These are phyloP conservation scores for Fragaria vesca DNA, from an alignment of 306 rosid species.

Conservation along the genomic window DNA sequence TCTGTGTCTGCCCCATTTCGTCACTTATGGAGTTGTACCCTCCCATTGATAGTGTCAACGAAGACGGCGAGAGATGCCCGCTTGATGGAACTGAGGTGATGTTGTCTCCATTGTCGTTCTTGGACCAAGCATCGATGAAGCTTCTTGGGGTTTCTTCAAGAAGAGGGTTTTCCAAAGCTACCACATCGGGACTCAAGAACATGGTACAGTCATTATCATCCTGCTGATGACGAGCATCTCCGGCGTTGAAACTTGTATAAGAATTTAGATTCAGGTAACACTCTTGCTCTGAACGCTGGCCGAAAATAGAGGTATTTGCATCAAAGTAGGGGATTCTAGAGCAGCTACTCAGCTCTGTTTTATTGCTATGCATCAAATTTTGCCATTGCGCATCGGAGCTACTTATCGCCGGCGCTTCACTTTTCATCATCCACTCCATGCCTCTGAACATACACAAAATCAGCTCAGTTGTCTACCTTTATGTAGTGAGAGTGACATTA, in stretches of 20 bases:
- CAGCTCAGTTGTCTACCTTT: not conserved
- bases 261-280: constrained; percentile 48
- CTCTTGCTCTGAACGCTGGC: constrained; percentile 21
- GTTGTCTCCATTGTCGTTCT: constrained; percentile 28
- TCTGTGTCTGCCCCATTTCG: constrained; percentile 37
- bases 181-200: constrained; percentile 41
- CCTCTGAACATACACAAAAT: constrained; percentile 32
- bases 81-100: constrained; percentile 33
- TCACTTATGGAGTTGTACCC: constrained; percentile 33
- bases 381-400: constrained; percentile 52
- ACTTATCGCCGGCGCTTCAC: constrained; percentile 44
- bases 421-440: constrained; percentile 64
- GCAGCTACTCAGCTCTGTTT: constrained; percentile 34
- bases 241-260: constrained; percentile 31
- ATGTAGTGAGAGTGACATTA: not conserved
- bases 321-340: constrained; percentile 30
- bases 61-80: constrained; percentile 51
- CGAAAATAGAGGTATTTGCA: constrained; percentile 14
- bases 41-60: constrained; percentile 68
- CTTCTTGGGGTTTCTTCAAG: constrained; percentile 42
- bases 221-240: constrained; percentile 23
- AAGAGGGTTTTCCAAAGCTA: constrained; percentile 29
- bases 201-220: constrained; percentile 27
- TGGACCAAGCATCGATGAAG: constrained; percentile 79
- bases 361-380: constrained; percentile 42